A percentile compares a stretch with the other conserved stretches of the same genome.
Conservation (phyloP, 768 basidiomycete genomes). For the Galerina sulciceps region DNA sequence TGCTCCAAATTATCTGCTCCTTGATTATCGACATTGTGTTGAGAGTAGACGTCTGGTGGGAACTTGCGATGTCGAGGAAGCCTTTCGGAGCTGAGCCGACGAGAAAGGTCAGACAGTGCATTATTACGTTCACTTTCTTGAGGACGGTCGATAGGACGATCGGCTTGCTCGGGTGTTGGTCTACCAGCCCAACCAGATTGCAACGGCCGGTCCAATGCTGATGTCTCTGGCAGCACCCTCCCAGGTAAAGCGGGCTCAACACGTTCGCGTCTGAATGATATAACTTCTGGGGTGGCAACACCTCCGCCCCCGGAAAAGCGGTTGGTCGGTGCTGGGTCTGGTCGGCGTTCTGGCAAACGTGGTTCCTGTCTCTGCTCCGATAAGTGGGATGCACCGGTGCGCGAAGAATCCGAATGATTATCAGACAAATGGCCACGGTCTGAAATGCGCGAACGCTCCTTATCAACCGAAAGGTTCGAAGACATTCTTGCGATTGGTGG, state of each 20-base stretch:
- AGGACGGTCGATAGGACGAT: not conserved
- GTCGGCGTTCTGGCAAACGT: not conserved
- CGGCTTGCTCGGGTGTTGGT: no score
- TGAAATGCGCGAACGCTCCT: conserved; percentile 23
- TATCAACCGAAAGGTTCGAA: conserved; percentile 25
- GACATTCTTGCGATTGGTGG: conserved; percentile 31
- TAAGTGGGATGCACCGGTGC: not conserved
- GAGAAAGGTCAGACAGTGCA: conserved; percentile 13
- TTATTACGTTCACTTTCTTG: not conserved
- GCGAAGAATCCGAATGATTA: conserved; percentile 15
- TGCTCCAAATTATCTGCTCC: not conserved
- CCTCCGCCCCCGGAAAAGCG: not conserved
- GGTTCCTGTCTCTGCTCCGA: not conserved
- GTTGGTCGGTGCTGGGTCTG: not conserved
- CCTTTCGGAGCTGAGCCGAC: conserved; percentile 17
- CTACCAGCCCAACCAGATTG: not conserved
- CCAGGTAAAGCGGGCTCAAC: no score
- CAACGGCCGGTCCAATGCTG: not conserved
- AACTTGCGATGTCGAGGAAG: conserved; percentile 20
- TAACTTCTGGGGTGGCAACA: not conserved
- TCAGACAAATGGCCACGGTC: conserved; percentile 16
- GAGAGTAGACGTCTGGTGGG: not conserved
- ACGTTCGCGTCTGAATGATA: not conserved
- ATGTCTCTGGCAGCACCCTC: no score
- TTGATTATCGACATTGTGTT: not conserved